Evolutionary conservation across 495 filamentous ascomycete species (phyloP), one percentile per base, ranked within the genome.

Genomic region (Neurospora sp.): DNA sequence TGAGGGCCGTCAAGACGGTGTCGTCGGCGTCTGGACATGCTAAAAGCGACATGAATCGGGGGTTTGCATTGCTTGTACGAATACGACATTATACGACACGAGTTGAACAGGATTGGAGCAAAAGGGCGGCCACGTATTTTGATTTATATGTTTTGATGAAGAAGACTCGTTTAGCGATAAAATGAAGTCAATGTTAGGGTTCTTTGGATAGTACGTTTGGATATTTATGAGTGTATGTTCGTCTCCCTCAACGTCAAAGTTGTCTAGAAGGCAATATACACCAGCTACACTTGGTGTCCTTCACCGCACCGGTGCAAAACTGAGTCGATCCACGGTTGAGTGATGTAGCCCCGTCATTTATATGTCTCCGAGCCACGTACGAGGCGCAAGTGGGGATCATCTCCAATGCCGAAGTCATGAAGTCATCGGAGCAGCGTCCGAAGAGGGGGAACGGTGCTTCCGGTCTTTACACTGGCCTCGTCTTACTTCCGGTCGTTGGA

Each of bases 1-100:
- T 27, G 96, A 98, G 80, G 96, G 96, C 35, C 88, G 96, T 61
- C 89, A 89, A 74, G 92, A 98, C 79, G 96, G 96, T 69, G 85
- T 93, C 70, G 90, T 98, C 27, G 96, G 93, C 22, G 92, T 96
- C 53, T 98, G 96, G 96, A 91, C 92, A 16, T 97, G 93, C 79
- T 97, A 84, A 76, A 69, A 37, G 42, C n/a, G 68, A 18, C 27
- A 65, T 18, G 53, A 16, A 35, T 8, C 3, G 53, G 22, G 53
- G 27, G 27, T 16, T 35, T 65, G 53, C 27, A 65, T 65, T 65
- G 53, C 53, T 65, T 65, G 27, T 65, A 65, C 53, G 35, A 65
- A 65, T 65, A 65, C 27, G 53, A 65, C 53, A 65, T 9, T 3
- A 37, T 1, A 65, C 27, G 27, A 65, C 27, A 65, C 53, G 53